Evolutionary conservation across 164 flowering plant species (phyloP).

Genomic region (Nelumbo lutea): DNA sequence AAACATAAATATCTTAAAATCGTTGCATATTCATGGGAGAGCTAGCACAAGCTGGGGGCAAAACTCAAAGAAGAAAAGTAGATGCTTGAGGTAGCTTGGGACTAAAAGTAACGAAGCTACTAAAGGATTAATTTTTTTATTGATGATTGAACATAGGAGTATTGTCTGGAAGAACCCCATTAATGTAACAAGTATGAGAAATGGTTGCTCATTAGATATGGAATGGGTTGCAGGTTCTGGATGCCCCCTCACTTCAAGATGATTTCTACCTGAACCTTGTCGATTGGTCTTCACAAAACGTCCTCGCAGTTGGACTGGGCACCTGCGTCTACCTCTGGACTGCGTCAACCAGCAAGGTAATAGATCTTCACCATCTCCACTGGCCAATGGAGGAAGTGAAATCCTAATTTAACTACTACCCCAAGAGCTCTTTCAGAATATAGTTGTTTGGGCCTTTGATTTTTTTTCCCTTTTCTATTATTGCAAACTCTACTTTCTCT

Average conservation of each 20-base stretch:
- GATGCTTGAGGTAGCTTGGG: no score
- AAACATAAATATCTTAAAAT: no score
- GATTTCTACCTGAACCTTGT: conserved; percentile 96
- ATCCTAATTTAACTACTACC: neutral
- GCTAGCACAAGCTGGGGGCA: no score
- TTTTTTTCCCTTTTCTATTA: neutral
- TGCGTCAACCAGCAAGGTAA: conserved; percentile 89
- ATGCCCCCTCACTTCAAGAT: conserved; percentile 97
- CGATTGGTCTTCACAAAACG: conserved; percentile 98
- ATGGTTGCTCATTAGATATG: conserved; percentile 3
- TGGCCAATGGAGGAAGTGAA: no score
- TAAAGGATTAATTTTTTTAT: no score
- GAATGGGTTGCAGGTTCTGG: conserved; percentile 66
- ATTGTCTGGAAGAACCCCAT: no score
- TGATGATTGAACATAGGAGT: no score
- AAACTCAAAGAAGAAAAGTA: no score
- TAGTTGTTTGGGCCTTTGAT: neutral
- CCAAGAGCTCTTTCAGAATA: neutral
- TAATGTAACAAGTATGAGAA: neutral
- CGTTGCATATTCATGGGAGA: no score
- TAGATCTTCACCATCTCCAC: neutral
- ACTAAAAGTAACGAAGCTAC: no score
- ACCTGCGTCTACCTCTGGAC: conserved; percentile 97
- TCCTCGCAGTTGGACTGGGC: conserved; percentile 98
- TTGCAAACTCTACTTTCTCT: neutral